phyloP scores from a whole-genome alignment of 768 basidiomycete species.

The Psilocybe subaeruginosa region DNA sequence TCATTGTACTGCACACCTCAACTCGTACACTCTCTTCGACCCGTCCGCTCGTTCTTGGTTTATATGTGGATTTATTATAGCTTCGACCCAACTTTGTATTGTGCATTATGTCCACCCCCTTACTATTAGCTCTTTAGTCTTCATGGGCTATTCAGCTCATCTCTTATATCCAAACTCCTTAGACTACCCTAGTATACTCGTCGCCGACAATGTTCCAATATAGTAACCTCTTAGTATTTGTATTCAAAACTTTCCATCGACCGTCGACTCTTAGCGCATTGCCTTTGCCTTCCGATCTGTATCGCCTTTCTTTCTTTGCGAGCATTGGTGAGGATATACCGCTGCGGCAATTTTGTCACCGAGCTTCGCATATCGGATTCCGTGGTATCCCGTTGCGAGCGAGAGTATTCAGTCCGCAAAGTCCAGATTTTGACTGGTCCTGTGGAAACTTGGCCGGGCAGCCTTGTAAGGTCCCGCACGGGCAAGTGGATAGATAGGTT shows the following conservation, averaged over 20 bases:
- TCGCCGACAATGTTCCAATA: conserved; percentile 4
- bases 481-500: no score
- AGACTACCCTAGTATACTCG: conserved; percentile 19
- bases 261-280: no score
- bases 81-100: neutral
- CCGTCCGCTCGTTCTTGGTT: conserved; percentile 6
- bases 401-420: no score
- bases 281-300: no score
- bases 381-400: no score
- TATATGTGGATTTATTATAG: conserved; percentile 5
- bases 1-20: conserved; percentile 2
- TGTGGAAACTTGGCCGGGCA: no score
- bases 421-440: no score
- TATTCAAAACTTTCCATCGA: neutral
- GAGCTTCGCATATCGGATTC: no score
- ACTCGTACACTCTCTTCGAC: conserved; percentile 8
- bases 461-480: no score
- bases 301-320: no score
- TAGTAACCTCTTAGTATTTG: conserved; percentile 11
- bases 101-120: neutral
- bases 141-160: neutral
- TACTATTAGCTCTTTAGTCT: neutral
- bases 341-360: no score
- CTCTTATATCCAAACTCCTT: neutral
- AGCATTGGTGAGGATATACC: no score